Conservation (phyloP, 257 asterid species). For the Buddleja alternifolia region DNA sequence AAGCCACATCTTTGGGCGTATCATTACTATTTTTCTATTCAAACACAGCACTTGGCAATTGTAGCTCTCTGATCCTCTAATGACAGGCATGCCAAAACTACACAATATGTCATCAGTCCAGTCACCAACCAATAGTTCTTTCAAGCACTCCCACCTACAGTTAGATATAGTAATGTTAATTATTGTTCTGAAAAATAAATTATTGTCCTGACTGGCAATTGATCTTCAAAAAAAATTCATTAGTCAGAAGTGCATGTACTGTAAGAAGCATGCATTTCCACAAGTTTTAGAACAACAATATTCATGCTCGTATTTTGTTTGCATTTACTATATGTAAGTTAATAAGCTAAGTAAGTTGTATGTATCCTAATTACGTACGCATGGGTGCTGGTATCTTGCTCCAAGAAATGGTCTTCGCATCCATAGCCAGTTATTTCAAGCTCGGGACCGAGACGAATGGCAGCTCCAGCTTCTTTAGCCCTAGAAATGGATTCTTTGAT, state of each 20-base stretch:
- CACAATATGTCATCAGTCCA: constrained; percentile 80
- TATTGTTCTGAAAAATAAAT: too few relatives aligned
- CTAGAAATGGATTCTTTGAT: constrained; percentile 60
- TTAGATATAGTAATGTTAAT: not conserved
- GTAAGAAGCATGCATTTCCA: too few relatives aligned
- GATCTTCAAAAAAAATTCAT: too few relatives aligned
- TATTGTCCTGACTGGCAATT: too few relatives aligned
- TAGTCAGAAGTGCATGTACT: too few relatives aligned
- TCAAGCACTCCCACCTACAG: constrained; percentile 88
- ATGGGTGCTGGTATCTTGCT: constrained; percentile 69
- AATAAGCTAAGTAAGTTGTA: too few relatives aligned
- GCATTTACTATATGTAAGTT: too few relatives aligned
- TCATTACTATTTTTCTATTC: constrained; percentile 70
- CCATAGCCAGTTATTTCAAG: constrained; percentile 87
- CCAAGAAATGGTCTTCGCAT: constrained; percentile 84
- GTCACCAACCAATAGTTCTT: constrained; percentile 66
- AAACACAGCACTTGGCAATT: constrained; percentile 80
- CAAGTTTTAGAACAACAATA: too few relatives aligned
- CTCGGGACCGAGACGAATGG: constrained; percentile 80
- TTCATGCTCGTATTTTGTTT: too few relatives aligned
- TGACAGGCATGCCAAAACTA: constrained; percentile 85
- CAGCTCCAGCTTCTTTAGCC: constrained; percentile 73
- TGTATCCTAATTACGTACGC: too few relatives aligned
- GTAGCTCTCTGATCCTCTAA: constrained; percentile 71
- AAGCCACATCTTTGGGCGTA: constrained; percentile 88